Conservation (phyloP, 306 rosid genomes). For the Cucurbita moschata region DNA sequence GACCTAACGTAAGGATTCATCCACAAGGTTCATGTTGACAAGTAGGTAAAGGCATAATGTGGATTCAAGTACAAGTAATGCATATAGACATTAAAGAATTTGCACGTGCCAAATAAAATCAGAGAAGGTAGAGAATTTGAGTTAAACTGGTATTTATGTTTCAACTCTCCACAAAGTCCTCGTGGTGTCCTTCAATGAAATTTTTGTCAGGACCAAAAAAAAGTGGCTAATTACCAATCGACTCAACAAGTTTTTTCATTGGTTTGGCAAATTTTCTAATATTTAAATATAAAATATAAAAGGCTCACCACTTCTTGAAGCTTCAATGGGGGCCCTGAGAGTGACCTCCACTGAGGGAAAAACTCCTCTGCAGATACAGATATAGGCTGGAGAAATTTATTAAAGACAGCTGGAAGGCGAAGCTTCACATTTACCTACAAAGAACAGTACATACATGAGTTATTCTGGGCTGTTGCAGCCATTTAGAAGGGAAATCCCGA, state of each 20-base stretch:
- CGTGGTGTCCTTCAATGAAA: background rate
- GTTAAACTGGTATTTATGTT: background rate
- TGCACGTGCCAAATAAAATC: background rate
- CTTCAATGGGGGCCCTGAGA: constrained; percentile 95
- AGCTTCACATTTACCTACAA: constrained; percentile 73
- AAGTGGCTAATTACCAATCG: too few relatives aligned
- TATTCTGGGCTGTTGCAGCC: background rate
- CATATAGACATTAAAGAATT: background rate
- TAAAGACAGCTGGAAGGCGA: constrained; percentile 83
- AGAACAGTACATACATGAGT: background rate
- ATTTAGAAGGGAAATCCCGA: background rate
- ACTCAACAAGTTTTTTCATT: too few relatives aligned
- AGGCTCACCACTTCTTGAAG: constrained; percentile 95
- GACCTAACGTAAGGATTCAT: background rate
- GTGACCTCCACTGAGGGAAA: constrained; percentile 93
- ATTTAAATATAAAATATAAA: background rate
- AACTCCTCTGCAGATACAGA: constrained; percentile 77
- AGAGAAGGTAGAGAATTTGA: background rate
- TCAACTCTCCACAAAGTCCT: background rate
- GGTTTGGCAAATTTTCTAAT: too few relatives aligned
- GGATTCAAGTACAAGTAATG: background rate
- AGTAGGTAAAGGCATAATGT: background rate
- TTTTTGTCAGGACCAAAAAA: background rate
- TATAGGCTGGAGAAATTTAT: constrained; percentile 86
- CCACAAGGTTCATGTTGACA: background rate